These are phyloP conservation scores for Haematococcus lacustris DNA, from an alignment of 139 green algal species.

Conservation along the genomic window DNA sequence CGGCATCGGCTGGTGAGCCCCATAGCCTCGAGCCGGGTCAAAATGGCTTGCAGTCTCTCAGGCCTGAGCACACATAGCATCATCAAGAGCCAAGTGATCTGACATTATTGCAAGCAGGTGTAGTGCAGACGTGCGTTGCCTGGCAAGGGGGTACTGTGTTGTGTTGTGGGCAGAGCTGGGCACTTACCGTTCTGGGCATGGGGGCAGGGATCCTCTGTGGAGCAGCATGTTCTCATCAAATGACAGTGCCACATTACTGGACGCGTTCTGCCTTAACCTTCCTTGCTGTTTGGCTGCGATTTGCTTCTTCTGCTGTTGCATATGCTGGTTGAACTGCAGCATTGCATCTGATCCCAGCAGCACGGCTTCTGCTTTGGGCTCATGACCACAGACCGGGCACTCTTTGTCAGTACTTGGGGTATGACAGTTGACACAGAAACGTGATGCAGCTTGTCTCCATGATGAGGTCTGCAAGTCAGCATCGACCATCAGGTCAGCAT, in stretches of 20 bases:
- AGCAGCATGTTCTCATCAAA: slow-evolving; percentile 35
- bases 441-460: no score
- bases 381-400: background rate
- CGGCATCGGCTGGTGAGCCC: slow-evolving; percentile 28
- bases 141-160: background rate
- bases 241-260: slow-evolving; percentile 14
- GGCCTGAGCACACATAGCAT: slow-evolving; percentile 27
- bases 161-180: background rate
- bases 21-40: slow-evolving; percentile 41
- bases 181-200: slow-evolving; percentile 43
- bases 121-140: background rate
- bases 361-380: background rate
- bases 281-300: background rate
- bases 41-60: slow-evolving; percentile 58
- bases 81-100: background rate
- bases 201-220: slow-evolving; percentile 32
- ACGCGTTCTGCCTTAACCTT: background rate
- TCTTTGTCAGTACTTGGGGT: background rate
- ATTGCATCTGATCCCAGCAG: background rate
- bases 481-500: no score
- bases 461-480: no score
- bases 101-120: background rate
- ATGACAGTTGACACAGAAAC: background rate
- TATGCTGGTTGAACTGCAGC: background rate
- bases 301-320: background rate